Conservation (phyloP, 2,329 filamentous ascomycete genomes). For the Zalaria obscura region DNA sequence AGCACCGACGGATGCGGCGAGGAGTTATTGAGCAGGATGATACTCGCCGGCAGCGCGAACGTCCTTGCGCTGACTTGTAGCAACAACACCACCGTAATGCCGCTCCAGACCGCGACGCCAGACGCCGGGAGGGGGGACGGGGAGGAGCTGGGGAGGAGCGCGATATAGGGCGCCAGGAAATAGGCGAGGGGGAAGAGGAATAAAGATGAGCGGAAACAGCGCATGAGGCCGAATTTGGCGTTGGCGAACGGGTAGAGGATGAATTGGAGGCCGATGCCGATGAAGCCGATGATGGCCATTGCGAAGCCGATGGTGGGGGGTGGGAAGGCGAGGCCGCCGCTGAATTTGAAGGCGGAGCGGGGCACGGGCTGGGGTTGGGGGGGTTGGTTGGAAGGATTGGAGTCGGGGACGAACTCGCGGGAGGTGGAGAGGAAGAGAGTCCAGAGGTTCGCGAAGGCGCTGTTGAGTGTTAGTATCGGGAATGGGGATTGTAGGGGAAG, state of each 20-base stretch:
- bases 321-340: conserved; percentile 61
- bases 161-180: conserved; percentile 53
- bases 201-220: conserved; percentile 53
- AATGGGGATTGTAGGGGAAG: neutral
- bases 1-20: conserved; percentile 41
- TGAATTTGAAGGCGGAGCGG: conserved; percentile 41
- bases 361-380: conserved; percentile 14
- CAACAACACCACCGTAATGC: too few relatives aligned
- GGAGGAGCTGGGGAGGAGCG: conserved; percentile 46
- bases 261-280: conserved; percentile 62
- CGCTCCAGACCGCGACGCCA: conserved; percentile 47
- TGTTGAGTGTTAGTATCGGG: conserved; percentile 1
- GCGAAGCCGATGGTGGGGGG: conserved; percentile 60
- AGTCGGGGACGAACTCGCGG: conserved; percentile 30
- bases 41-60: conserved; percentile 44
- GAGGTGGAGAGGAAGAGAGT: conserved; percentile 66
- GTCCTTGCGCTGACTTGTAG: conserved; percentile 62
- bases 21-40: conserved; percentile 45
- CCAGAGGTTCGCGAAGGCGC: conserved; percentile 63
- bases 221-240: conserved; percentile 50
- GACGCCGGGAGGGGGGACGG: conserved; percentile 34
- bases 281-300: conserved; percentile 60
- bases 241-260: conserved; percentile 58
- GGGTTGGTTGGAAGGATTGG: conserved; percentile 19
- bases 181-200: conserved; percentile 60